Evolutionary conservation across 1,284 basidiomycete genomes (phyloP).

Genomic region (Ceratobasidium sp.): DNA sequence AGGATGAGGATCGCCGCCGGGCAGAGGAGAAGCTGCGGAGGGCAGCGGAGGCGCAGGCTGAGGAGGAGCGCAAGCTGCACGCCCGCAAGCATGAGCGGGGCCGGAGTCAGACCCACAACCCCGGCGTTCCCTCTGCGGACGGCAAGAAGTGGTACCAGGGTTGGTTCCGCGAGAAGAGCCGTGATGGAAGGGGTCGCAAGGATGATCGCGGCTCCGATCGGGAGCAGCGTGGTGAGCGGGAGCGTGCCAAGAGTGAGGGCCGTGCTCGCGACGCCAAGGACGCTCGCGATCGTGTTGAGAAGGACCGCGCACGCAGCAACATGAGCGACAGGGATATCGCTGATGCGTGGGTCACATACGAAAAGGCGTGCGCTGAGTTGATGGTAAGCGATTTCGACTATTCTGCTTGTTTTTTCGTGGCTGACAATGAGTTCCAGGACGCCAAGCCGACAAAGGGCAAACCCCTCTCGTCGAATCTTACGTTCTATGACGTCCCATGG

Average conservation of each 20-base stretch:
- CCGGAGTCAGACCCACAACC: conserved; percentile 30
- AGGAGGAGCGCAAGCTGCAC: conserved; percentile 26
- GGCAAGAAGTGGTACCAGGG: conserved; percentile 40
- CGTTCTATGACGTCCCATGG: conserved; percentile 47
- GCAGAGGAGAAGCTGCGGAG: conserved; percentile 27
- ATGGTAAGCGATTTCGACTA: conserved; percentile 22
- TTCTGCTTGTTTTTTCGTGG: background rate
- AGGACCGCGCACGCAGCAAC: conserved; percentile 24
- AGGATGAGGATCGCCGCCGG: conserved; percentile 8
- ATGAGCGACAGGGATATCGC: background rate
- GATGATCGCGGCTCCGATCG: conserved; percentile 33
- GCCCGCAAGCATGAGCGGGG: conserved; percentile 37
- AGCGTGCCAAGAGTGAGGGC: conserved; percentile 36
- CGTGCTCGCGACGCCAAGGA: conserved; percentile 31
- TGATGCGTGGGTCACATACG: conserved; percentile 25
- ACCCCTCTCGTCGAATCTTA: conserved; percentile 33
- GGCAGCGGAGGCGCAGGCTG: conserved; percentile 19
- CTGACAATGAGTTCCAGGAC: conserved; percentile 25
- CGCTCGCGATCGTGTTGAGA: conserved; percentile 37
- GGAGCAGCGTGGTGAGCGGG: conserved; percentile 29
- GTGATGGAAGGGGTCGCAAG: conserved; percentile 25
- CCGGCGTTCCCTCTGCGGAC: conserved; percentile 1
- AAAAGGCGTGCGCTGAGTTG: conserved; percentile 26
- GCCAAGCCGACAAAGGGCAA: conserved; percentile 40
- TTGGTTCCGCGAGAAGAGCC: conserved; percentile 42